Evolutionary conservation across 495 filamentous ascomycete genomes (phyloP).

Genomic region (Cudoniella acicularis): DNA sequence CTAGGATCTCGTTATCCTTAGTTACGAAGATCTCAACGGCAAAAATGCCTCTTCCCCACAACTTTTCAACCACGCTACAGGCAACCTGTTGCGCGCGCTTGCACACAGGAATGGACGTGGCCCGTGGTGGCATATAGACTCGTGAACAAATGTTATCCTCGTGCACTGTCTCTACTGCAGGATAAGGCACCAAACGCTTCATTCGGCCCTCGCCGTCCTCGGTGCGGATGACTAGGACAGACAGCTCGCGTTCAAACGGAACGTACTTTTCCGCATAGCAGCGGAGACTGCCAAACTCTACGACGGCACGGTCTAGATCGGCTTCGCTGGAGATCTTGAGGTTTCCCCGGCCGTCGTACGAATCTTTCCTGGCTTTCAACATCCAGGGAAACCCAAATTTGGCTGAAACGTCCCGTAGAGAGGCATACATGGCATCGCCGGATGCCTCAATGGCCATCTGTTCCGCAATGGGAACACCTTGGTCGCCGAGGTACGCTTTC

Average conservation of each 20-base stretch:
- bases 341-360: background rate
- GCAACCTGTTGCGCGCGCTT: background rate
- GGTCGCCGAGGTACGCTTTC: background rate
- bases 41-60: background rate
- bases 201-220: background rate
- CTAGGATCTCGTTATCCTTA: background rate
- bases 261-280: background rate
- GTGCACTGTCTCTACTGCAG: background rate
- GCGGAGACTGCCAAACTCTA: background rate
- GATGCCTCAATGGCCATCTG: background rate
- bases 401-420: background rate
- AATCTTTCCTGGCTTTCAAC: background rate
- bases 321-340: background rate
- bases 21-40: background rate
- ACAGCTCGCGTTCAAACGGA: background rate
- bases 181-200: background rate
- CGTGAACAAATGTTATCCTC: background rate
- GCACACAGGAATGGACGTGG: background rate
- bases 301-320: background rate
- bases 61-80: background rate
- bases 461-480: background rate
- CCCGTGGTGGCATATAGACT: background rate
- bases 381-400: background rate
- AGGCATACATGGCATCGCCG: background rate
- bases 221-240: background rate